Evolutionary conservation across 2,329 filamentous ascomycete genomes (phyloP), one percentile per base, ranked within the genome.

Genomic region (Cladosporium cucumerinum): DNA sequence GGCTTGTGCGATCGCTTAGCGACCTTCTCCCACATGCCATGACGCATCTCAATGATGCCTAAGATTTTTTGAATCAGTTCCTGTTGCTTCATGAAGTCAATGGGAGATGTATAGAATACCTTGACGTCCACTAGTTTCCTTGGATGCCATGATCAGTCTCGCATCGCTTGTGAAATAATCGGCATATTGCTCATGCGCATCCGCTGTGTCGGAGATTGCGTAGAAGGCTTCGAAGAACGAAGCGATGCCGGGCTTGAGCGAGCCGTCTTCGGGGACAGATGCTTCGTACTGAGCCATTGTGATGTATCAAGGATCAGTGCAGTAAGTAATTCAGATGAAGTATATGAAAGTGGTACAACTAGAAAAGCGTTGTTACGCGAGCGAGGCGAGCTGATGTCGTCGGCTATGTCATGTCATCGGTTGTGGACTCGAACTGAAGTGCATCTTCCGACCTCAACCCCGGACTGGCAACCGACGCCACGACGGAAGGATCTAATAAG

Each of bases 21-120:
- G 3, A 87, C 80, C 55, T 81, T 81, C 39, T 82, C 79, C 84
- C 85, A 86, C 77, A 85, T 80, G 5, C 74, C 75, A 69, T 82
- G 79, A n/a, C 84, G 78, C 34, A 85, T 73, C 12, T 76, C 73
- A 5, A 85, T 76, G 67, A 86, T 85, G 66, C 80, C 82, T 84
- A 66, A 7, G 3, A 23, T 11, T n/a, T 18, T 18, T 14, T 10
- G 25, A 5, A n/a, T 52, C 10, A 57, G 34, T 16, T 39, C 30
- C 48, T 23, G 3, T 12, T 30, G 11, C 23, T 8, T 46, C 46
- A 43, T 14, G n/a, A 34, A 23, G 11, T 26, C 5, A 2, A 23
- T 39, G 46, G n/a, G 1, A 8, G 43, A 32, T n/a, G n/a, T n/a
- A n/a, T 16, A 36, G 66, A 71, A 57, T 68, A 84, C 83, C 82